Base-by-base conservation (phyloP, 148 eudicot species). In the Rhododendron mucronatum region DNA sequence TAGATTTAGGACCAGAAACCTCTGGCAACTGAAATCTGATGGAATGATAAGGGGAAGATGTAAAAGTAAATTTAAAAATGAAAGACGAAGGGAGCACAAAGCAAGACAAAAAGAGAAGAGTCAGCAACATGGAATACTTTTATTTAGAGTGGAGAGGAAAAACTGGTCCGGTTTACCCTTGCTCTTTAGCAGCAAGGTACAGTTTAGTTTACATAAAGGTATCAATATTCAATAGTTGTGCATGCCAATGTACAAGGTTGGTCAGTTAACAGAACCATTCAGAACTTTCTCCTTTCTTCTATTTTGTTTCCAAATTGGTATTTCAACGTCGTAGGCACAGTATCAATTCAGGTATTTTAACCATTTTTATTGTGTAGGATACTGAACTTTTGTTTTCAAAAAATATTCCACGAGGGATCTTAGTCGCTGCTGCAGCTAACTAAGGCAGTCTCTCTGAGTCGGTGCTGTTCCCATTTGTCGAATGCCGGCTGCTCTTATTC, bases 141-240 rank as follows among this genome's bases (percentile, higher is more conserved):
- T 16, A 16, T 37, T 15, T 18, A 76, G n/a, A 37, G 44, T 18
- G 21, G 23, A 75, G n/a, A 14, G 23, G 23, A 23, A 37, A 15
- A 37, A 39, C 45, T 0, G 45, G 41, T 18, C 20, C 80, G 39
- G 9, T 37, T 73, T 30, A 33, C 13, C 41, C 77, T 14, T 73
- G 41, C 77, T 20, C 41, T 73, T 71, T 15, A 12, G 33, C 16
- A 73, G 77, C 39, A 73, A 26, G 20, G 18, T 33, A 73, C 20
- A 37, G 47, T 39, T 39, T 13, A 33, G 10, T 15, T 75, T 7
- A 39, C 65, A 6, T 20, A 59, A 59, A 39, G 48, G 30, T 8
- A 84, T 26, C 85, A 71, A 13, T 71, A 33, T 67, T 26, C 85
- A 71, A 14, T 73, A 37, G 45, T 69, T 84, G 59, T 61, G 50